Conservation (phyloP, 108 stramenopile genomes). For the Cylindrotheca closterium region DNA sequence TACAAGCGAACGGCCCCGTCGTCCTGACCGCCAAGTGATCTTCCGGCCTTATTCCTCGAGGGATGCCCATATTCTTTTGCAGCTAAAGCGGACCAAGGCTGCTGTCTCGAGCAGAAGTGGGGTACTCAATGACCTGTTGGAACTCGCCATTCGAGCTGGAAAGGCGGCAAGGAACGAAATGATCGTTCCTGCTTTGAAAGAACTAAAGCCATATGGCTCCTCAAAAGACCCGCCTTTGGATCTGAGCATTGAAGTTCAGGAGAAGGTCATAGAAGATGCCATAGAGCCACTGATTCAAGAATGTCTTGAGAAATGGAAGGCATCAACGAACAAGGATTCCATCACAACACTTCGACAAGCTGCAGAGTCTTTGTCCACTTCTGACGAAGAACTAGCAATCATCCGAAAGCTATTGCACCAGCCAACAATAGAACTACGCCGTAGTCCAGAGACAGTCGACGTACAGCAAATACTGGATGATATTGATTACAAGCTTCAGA, state of each 20-base stretch:
- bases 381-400: slow-evolving; percentile 17
- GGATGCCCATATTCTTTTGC: slow-evolving; percentile 79
- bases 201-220: slow-evolving; percentile 46
- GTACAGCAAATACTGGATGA: background rate
- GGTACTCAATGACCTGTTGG: slow-evolving; percentile 33
- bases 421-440: slow-evolving; percentile 52
- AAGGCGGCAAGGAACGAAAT: slow-evolving; percentile 67
- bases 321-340: slow-evolving; percentile 16
- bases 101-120: slow-evolving; percentile 10
- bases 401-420: slow-evolving; percentile 45
- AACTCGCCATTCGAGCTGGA: slow-evolving; percentile 64
- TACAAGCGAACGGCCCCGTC: slow-evolving; percentile 56
- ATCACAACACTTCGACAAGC: slow-evolving; percentile 33
- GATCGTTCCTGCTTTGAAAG: slow-evolving; percentile 44
- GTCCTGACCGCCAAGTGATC: slow-evolving; percentile 62
- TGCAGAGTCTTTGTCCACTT: slow-evolving; percentile 1
- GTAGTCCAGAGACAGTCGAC: background rate
- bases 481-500: background rate
- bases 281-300: slow-evolving; percentile 41
- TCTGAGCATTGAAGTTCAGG: slow-evolving; percentile 20
- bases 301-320: slow-evolving; percentile 31
- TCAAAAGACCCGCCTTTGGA: slow-evolving; percentile 25
- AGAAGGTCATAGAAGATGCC: slow-evolving; percentile 45
- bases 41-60: slow-evolving; percentile 80
- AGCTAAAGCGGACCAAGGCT: slow-evolving; percentile 75